phyloP scores from a whole-genome alignment of 2,329 filamentous ascomycete genomes.

The Cladosporium colombiae region DNA sequence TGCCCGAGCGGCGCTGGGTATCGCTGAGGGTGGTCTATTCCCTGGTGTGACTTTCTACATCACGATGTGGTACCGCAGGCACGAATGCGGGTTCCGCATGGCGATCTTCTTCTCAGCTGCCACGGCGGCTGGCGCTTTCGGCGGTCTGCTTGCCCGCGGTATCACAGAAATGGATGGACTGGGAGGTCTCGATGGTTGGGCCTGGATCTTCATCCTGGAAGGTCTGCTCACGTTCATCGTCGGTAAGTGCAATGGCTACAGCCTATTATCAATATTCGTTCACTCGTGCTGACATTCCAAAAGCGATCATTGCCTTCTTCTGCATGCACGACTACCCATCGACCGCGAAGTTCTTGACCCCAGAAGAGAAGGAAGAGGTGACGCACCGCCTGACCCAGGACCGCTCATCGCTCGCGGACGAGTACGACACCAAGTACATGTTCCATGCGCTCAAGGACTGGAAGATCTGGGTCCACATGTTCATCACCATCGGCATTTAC shows the following conservation, averaged over 20 bases:
- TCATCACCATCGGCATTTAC: slow-evolving; percentile 44
- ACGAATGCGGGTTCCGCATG: slow-evolving; percentile 79
- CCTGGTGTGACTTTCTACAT: slow-evolving; percentile 59
- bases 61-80: slow-evolving; percentile 76
- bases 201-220: slow-evolving; percentile 52
- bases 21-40: slow-evolving; percentile 52
- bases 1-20: slow-evolving; percentile 25
- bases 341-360: slow-evolving; percentile 57
- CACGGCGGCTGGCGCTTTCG: slow-evolving; percentile 66
- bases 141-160: slow-evolving; percentile 70
- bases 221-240: slow-evolving; percentile 65
- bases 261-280: neutral
- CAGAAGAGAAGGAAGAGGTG: slow-evolving; percentile 33
- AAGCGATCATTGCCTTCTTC: slow-evolving; percentile 21
- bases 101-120: slow-evolving; percentile 59
- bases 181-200: slow-evolving; percentile 46
- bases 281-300: neutral
- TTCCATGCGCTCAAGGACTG: slow-evolving; percentile 50
- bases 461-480: slow-evolving; percentile 53
- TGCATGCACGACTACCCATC: slow-evolving; percentile 63
- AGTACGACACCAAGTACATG: slow-evolving; percentile 43
- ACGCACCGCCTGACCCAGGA: slow-evolving; percentile 51
- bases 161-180: slow-evolving; percentile 70
- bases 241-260: slow-evolving; percentile 46
- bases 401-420: slow-evolving; percentile 27